These are phyloP conservation scores for Hymenotorrendiella dingleyae DNA, from an alignment of 2,329 filamentous ascomycete species.

Conservation along the genomic window DNA sequence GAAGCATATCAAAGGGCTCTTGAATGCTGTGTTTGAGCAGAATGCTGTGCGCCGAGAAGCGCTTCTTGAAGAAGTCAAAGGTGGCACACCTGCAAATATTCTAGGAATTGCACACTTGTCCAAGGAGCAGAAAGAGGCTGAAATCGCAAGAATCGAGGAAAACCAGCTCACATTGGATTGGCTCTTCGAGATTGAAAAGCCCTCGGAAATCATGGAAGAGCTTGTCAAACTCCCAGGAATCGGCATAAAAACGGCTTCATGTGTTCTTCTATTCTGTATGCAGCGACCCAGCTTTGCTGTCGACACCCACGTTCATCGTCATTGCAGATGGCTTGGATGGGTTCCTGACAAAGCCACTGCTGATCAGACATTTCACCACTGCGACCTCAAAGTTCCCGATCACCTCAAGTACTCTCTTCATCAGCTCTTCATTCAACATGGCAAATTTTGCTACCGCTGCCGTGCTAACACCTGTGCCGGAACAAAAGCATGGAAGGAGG, in stretches of 20 bases:
- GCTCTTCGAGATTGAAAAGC: constrained; percentile 38
- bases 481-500: constrained; percentile 55
- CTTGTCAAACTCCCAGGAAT: constrained; percentile 47
- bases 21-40: constrained; percentile 66
- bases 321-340: constrained; percentile 49
- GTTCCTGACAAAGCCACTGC: constrained; percentile 37
- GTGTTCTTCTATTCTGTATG: constrained; percentile 51
- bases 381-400: constrained; percentile 46
- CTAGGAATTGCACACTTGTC: constrained; percentile 37
- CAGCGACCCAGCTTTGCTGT: constrained; percentile 49
- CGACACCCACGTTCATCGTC: constrained; percentile 50
- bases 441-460: constrained; percentile 43
- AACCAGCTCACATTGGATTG: constrained; percentile 53
- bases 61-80: constrained; percentile 38
- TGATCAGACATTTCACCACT: constrained; percentile 45
- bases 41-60: constrained; percentile 50
- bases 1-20: constrained; percentile 65
- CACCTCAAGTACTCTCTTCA: constrained; percentile 51
- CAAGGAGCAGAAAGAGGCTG: constrained; percentile 46
- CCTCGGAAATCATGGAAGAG: constrained; percentile 43
- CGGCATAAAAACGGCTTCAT: constrained; percentile 52
- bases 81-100: constrained; percentile 37
- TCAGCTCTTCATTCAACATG: constrained; percentile 49
- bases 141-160: constrained; percentile 51
- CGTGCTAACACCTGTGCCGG: constrained; percentile 47